A percentile compares a stretch with the other conserved stretches of the same genome.
Conservation (phyloP, 2,329 filamentous ascomycete genomes). For the Cadophora sp. region DNA sequence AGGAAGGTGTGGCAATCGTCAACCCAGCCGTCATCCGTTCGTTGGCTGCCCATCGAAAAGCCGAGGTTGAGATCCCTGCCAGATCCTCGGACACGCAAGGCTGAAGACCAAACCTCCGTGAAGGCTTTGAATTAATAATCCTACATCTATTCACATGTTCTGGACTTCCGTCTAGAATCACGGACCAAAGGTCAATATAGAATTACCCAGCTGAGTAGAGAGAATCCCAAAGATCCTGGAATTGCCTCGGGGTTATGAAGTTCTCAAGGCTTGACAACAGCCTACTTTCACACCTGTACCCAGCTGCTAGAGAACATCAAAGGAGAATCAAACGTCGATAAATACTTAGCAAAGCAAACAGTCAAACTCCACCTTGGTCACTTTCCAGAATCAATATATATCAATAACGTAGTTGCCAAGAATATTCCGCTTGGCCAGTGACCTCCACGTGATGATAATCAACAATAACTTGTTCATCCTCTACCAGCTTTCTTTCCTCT, state of each 20-base stretch:
- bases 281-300: not conserved
- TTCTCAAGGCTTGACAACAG: not conserved
- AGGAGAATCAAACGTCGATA: not conserved
- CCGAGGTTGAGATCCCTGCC: constrained; percentile 10
- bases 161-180: not conserved
- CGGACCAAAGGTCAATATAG: not conserved
- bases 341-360: not conserved
- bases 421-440: not conserved
- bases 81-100: not conserved
- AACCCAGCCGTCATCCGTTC: not conserved
- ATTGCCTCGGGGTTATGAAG: not conserved
- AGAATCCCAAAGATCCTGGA: not conserved
- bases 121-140: not conserved
- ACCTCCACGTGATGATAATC: constrained; percentile 9
- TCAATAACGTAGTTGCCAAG: not conserved
- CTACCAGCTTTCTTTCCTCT: not conserved
- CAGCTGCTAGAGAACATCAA: not conserved
- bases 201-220: not conserved
- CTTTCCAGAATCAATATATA: no score
- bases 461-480: not conserved
- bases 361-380: no score
- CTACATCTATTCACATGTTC: not conserved
- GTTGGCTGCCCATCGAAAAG: not conserved
- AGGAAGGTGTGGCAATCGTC: constrained; percentile 16
- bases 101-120: not conserved